Evolutionary conservation across 495 filamentous ascomycete genomes (phyloP), one percentile per base, ranked within the genome.

Genomic region (Penicillium alfredii): DNA sequence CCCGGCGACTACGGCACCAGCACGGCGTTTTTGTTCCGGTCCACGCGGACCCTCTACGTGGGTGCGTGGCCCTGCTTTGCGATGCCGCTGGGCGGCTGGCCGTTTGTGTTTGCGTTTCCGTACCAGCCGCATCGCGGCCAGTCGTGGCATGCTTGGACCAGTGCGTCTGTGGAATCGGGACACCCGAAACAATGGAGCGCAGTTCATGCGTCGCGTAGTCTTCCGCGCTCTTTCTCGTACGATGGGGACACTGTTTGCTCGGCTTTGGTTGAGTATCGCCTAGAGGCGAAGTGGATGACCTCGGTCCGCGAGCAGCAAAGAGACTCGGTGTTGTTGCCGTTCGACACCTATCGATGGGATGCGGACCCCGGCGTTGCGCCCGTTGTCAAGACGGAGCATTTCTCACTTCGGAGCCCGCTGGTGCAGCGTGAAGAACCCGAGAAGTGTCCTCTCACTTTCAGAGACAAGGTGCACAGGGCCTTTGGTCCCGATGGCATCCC

Each of bases 1-100:
- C 31, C 31, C n/a, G 31, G 31, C 4, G 31, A 33, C n/a, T 33
- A 33, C 12, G 16, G 31, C 10, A 33, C 14, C 12, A 33, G 16
- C 17, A 33, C 31, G 6, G 16, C 19, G 14, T 33, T 21, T 11
- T 19, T 33, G 7, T 11, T 33, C 9, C 15, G 10, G 11, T 4
- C 31, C 14, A 33, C 12, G n/a, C 15, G n/a, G 10, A n/a, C 12
- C 8, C 31, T 33, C 3, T 33, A 22, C 12, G 17, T 20, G 10
- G 31, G 31, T 4, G 1, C 1, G 2, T 21, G 14, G 6, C 19
- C 14, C 15, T 33, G 13, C 17, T 18, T 19, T 5, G 15, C 15
- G 7, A 33, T 33, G 31, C 31, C 31, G 6, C 14, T 19, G 19
- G 31, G 31, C 6, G 31, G 31, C 8, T 33, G 19, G 15, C 16